A percentile compares a stretch with the other conserved stretches of the same genome.
phyloP scores from a whole-genome alignment of 257 asterid genomes.

The Ballota nigra region DNA sequence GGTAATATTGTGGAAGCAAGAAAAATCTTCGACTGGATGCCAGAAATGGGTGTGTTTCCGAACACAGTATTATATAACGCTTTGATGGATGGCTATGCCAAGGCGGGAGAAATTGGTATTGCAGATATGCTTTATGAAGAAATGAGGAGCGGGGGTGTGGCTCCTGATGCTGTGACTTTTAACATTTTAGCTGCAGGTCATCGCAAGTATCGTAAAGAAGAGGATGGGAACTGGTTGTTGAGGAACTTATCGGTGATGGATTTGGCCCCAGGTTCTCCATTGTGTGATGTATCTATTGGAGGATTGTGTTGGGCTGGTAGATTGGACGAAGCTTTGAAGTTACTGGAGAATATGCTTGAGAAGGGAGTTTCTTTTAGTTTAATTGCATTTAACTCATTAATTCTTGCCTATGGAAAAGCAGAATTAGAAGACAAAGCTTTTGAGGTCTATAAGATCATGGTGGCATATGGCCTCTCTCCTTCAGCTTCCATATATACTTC shows the following conservation, averaged over 20 bases:
- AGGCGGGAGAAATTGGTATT: slow-evolving; percentile 61
- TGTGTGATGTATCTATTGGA: slow-evolving; percentile 55
- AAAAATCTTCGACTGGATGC: slow-evolving; percentile 57
- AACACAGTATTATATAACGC: slow-evolving; percentile 50
- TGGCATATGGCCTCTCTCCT: slow-evolving; percentile 61
- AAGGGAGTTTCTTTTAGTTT: slow-evolving; percentile 68
- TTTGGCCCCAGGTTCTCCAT: slow-evolving; percentile 40
- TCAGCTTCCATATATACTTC: slow-evolving; percentile 78
- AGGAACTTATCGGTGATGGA: slow-evolving; percentile 46
- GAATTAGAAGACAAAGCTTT: slow-evolving; percentile 69
- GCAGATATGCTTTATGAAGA: slow-evolving; percentile 69
- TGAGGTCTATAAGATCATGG: slow-evolving; percentile 62
- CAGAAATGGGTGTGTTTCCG: slow-evolving; percentile 58
- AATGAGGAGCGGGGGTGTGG: slow-evolving; percentile 63
- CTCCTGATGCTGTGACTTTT: slow-evolving; percentile 72
- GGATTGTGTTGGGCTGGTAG: slow-evolving; percentile 81
- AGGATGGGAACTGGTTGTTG: slow-evolving; percentile 42
- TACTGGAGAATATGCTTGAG: slow-evolving; percentile 63
- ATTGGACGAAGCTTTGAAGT: slow-evolving; percentile 64
- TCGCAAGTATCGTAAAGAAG: slow-evolving; percentile 70
- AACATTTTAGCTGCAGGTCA: slow-evolving; percentile 81
- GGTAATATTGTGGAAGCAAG: slow-evolving; percentile 78
- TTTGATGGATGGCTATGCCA: slow-evolving; percentile 88
- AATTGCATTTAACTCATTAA: slow-evolving; percentile 72
- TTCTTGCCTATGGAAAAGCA: slow-evolving; percentile 68